Evolutionary conservation across 2,329 filamentous ascomycete genomes (phyloP), one percentile per base, ranked within the genome.

Genomic region (Drechslerella coelobrocha): DNA sequence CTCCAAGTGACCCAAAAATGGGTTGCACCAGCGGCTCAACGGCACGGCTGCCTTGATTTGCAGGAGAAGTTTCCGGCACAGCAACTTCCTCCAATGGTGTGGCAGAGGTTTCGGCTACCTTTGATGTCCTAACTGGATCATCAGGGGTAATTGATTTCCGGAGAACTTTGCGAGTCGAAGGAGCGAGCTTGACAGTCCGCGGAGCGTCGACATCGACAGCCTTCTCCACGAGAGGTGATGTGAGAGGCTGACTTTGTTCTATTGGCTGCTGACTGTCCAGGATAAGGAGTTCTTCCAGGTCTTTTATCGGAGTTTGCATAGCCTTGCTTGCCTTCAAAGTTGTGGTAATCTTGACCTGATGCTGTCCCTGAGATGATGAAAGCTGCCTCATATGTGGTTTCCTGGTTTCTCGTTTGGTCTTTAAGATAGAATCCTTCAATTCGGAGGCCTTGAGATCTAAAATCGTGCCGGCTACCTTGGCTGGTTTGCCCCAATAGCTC

Each of bases 401-500:
- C 29, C 41, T 48, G 2, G 51, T 9, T n/a, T 54, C 60, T 41
- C 41, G 39, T 12, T 63, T 39, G 2, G 41, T 14, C n/a, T 17
- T 50, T 12, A 63, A 26, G 12, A 59, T 63, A 23, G 61, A 59
- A 8, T 51, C 27, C 26, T 71, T 71, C 29, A 57, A 24, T 3
- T 57, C 59, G 7, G 27, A 29, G 43, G 66, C 66, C 43, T 23
- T 60, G 7, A 63, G 26, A 34, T 71, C 66, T 34, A 52, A 45
- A 2, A 54, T 24, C 6, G 66, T 71, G 19, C 66, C 66, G 1
- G 51, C 34, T 4, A 71, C 53, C 21, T 45, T 56, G 2, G 66
- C 59, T 17, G n/a, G 26, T 51, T 55, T 37, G 2, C 66, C 66
- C 66, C 66, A 71, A 39, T 63, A 60, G 27, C 39, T 54, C 21